Evolutionary conservation across 192 early-diverging fungal genomes (phyloP).

Genomic region (Coemansia sp.): DNA sequence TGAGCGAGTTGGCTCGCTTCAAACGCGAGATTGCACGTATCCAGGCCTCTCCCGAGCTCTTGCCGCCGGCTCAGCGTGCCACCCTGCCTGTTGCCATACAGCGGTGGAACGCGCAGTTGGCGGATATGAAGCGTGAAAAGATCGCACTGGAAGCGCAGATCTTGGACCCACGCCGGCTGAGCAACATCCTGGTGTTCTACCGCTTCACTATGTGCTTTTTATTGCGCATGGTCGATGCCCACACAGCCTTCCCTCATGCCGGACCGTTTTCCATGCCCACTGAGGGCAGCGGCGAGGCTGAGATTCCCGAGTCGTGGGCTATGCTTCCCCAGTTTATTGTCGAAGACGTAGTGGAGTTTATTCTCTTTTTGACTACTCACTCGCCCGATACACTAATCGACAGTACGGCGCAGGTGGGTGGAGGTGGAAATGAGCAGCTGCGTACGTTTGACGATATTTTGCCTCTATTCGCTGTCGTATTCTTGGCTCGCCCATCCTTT

Average conservation of each 20-base stretch:
- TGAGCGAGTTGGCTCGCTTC: slow-evolving; percentile 71
- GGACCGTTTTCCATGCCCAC: slow-evolving; percentile 40
- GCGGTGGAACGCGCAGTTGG: slow-evolving; percentile 68
- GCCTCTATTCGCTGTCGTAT: slow-evolving; percentile 74
- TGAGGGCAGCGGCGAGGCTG: slow-evolving; percentile 8
- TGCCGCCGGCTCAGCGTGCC: slow-evolving; percentile 28
- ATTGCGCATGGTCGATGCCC: slow-evolving; percentile 71
- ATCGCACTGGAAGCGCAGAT: slow-evolving; percentile 78
- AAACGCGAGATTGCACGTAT: slow-evolving; percentile 69
- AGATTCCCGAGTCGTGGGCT: slow-evolving; percentile 49
- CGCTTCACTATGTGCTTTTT: slow-evolving; percentile 90
- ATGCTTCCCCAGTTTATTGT: slow-evolving; percentile 92
- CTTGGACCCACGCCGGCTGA: slow-evolving; percentile 72
- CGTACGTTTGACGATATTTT: slow-evolving; percentile 53
- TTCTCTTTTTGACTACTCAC: slow-evolving; percentile 38
- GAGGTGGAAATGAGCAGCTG: slow-evolving; percentile 18
- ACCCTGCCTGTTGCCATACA: slow-evolving; percentile 55
- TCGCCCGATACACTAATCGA: slow-evolving; percentile 42
- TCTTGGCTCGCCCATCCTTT: slow-evolving; percentile 76
- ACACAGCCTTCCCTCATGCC: slow-evolving; percentile 30
- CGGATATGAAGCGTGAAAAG: slow-evolving; percentile 67
- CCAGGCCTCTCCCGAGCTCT: slow-evolving; percentile 22
- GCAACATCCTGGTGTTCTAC: slow-evolving; percentile 75
- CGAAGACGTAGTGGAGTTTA: slow-evolving; percentile 76
- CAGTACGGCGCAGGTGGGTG: slow-evolving; percentile 39